Evolutionary conservation across 345 rosid genomes (phyloP).

Genomic region (Lepidium africanum): DNA sequence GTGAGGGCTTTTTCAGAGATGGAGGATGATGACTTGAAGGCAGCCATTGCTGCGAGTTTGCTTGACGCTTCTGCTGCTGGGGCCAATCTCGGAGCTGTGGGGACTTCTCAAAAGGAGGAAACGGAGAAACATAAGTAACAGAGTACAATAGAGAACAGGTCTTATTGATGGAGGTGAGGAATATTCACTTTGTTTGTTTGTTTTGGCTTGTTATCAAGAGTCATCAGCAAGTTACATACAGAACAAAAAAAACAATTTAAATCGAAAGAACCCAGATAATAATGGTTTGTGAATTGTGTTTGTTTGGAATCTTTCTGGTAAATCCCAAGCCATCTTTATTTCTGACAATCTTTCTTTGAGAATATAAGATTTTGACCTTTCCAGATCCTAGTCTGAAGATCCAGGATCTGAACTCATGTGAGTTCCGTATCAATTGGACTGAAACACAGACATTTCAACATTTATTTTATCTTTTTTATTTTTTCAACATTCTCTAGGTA

Average conservation of each 20-base stretch:
- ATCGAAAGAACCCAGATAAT: neutral
- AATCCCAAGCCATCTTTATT: neutral
- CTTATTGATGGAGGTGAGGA: slow-evolving; percentile 18
- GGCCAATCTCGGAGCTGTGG: slow-evolving; percentile 28
- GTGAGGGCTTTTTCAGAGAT: slow-evolving; percentile 38
- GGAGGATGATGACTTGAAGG: slow-evolving; percentile 81
- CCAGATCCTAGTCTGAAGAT: neutral
- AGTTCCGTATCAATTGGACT: too few species aligned
- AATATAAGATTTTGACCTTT: neutral
- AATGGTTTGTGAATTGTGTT: neutral
- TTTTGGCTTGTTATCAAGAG: neutral
- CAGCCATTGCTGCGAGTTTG: slow-evolving; percentile 89
- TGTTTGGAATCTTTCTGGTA: neutral
- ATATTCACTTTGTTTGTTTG: slow-evolving; percentile 6
- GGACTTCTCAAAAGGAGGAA: slow-evolving; percentile 28
- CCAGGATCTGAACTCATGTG: neutral
- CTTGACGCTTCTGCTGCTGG: slow-evolving; percentile 51
- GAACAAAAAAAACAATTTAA: slow-evolving; percentile 1
- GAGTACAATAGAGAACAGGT: slow-evolving; percentile 16
- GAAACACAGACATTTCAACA: neutral
- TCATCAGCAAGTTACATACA: slow-evolving; percentile 12
- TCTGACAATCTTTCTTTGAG: neutral
- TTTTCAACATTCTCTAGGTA: neutral
- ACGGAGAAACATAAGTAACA: slow-evolving; percentile 18
- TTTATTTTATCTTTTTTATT: neutral